These are phyloP conservation scores for Saturnispora halmiae DNA, from an alignment of 805 yeast species.

Conservation along the genomic window DNA sequence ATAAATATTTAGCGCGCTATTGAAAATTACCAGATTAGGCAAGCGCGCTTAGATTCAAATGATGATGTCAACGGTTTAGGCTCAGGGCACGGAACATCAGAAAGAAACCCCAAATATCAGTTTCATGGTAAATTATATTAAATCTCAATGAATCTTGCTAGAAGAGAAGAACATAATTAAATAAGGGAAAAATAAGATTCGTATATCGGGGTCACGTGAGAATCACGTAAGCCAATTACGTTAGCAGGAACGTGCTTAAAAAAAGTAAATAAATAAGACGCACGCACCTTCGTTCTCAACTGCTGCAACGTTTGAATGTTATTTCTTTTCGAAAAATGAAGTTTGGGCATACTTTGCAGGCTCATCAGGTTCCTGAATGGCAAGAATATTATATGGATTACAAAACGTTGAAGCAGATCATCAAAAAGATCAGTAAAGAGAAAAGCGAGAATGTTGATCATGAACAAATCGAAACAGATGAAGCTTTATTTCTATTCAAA, in stretches of 20 bases:
- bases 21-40: slow-evolving; percentile 9
- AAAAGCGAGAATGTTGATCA: slow-evolving; percentile 35
- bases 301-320: not conserved
- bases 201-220: too few species aligned
- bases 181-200: too few species aligned
- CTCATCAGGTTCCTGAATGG: slow-evolving; percentile 96
- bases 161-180: too few species aligned
- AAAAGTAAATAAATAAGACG: not conserved
- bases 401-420: slow-evolving; percentile 70
- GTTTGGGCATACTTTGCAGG: slow-evolving; percentile 68
- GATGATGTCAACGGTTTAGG: slow-evolving; percentile 1
- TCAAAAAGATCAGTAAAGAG: slow-evolving; percentile 49
- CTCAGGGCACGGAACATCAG: not conserved
- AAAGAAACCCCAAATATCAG: too few species aligned
- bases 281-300: not conserved
- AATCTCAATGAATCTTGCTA: too few species aligned
- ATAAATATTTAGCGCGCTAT: slow-evolving; percentile 9
- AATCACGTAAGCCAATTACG: too few species aligned
- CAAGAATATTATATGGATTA: slow-evolving; percentile 72
- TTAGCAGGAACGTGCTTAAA: too few species aligned
- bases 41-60: slow-evolving; percentile 8
- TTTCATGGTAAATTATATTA: too few species aligned
- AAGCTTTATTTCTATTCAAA: slow-evolving; percentile 64
- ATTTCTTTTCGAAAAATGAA: slow-evolving; percentile 39
- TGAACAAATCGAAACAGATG: slow-evolving; percentile 35